Evolutionary conservation across 169 alveolate genomes (phyloP).

Genomic region (Neospora caninum): DNA sequence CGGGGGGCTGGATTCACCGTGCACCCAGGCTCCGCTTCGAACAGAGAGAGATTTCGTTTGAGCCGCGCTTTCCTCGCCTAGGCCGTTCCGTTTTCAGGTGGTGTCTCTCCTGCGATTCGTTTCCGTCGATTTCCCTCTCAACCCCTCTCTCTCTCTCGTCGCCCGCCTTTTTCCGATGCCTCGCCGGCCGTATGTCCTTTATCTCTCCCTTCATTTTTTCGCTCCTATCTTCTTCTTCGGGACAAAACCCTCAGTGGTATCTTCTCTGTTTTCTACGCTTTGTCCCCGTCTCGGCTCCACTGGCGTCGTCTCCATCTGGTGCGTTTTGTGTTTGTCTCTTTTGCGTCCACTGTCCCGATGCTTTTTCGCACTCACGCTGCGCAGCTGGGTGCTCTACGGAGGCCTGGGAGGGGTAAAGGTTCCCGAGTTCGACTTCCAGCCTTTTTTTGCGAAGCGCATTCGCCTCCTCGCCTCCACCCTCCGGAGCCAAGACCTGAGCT

Average conservation of each 20-base stretch:
- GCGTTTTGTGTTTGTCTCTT: not conserved
- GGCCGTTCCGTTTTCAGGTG: too few relatives aligned
- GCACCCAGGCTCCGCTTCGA: too few relatives aligned
- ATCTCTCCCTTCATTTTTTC: too few relatives aligned
- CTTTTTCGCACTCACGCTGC: not conserved
- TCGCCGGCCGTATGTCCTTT: too few relatives aligned
- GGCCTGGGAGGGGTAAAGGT: conserved; percentile 14
- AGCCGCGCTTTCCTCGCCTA: too few relatives aligned
- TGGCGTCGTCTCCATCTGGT: not conserved
- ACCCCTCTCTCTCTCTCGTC: not conserved
- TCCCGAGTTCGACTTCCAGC: not conserved
- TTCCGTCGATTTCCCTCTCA: not conserved
- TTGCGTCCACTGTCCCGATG: not conserved
- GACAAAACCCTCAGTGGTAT: too few relatives aligned
- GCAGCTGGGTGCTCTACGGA: conserved; percentile 51
- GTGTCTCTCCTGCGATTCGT: not conserved
- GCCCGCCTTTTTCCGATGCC: too few relatives aligned
- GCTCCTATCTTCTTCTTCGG: too few relatives aligned
- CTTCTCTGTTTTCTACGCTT: too few relatives aligned
- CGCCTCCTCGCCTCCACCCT: conserved; percentile 9
- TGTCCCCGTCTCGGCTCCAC: not conserved
- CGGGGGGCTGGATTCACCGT: too few relatives aligned
- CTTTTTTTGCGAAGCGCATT: not conserved
- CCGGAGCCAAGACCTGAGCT: not conserved
- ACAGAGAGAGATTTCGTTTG: too few relatives aligned